Conservation (phyloP, 148 eudicot genomes). For the Bassia scoparia region DNA sequence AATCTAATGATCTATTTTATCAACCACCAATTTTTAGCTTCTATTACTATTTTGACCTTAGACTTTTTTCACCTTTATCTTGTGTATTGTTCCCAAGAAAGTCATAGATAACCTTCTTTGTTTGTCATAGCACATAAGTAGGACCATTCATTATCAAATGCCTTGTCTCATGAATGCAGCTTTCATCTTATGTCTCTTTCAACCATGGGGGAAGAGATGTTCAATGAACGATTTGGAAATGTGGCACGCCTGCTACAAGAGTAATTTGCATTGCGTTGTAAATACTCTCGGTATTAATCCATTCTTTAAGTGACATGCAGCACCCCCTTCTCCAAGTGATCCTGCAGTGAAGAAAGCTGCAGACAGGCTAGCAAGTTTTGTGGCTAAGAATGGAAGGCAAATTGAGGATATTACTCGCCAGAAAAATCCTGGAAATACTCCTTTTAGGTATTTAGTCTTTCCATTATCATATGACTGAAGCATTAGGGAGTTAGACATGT, state of each 20-base stretch:
- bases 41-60: not conserved
- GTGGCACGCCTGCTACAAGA: constrained; percentile 83
- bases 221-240: constrained; percentile 81
- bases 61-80: not conserved
- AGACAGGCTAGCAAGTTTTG: constrained; percentile 95
- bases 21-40: not conserved
- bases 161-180: constrained; percentile 79
- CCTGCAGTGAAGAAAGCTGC: constrained; percentile 93
- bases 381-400: constrained; percentile 93
- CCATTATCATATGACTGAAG: constrained; percentile 3
- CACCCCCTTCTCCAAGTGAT: constrained; percentile 89
- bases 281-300: constrained; percentile 93
- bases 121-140: constrained; percentile 30
- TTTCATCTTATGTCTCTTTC: constrained; percentile 51
- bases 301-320: constrained; percentile 99
- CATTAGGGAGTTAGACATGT: not conserved
- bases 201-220: constrained; percentile 73
- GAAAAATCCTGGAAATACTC: constrained; percentile 95
- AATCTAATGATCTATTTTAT: not conserved
- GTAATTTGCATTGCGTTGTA: constrained; percentile 80
- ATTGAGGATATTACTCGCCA: constrained; percentile 87
- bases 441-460: constrained; percentile 67
- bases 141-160: constrained; percentile 59
- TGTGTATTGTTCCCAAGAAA: constrained; percentile 12
- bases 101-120: constrained; percentile 18